A percentile compares a stretch with the other conserved stretches of the same genome.
phyloP scores from a whole-genome alignment of 2,329 filamentous ascomycete species.

The Hansfordia pulvinata region DNA sequence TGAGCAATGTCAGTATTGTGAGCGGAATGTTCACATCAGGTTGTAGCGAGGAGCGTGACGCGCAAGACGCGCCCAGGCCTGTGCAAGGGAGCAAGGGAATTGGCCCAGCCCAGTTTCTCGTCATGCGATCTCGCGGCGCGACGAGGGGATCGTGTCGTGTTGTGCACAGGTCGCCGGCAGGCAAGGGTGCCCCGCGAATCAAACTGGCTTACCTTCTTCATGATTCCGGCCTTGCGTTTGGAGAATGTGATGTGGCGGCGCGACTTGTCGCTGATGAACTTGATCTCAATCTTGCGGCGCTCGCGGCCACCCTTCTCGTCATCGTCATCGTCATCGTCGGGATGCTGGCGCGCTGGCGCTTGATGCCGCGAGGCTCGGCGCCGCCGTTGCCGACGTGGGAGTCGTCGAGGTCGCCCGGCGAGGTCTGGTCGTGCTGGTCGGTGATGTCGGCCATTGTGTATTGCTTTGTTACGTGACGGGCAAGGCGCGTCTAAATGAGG shows the following conservation, averaged over 20 bases:
- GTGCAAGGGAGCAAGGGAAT: too few relatives aligned
- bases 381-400: slow-evolving; percentile 62
- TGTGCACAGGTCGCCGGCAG: too few relatives aligned
- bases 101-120: too few relatives aligned
- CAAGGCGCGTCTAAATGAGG: slow-evolving; percentile 4
- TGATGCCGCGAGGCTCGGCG: slow-evolving; percentile 69
- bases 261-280: slow-evolving; percentile 99
- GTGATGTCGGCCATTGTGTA: slow-evolving; percentile 64
- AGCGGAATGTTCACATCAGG: not conserved
- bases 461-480: slow-evolving; percentile 8
- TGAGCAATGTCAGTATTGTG: slow-evolving; percentile 8
- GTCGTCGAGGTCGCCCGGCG: slow-evolving; percentile 62
- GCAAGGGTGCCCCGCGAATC: too few relatives aligned
- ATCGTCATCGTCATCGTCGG: slow-evolving; percentile 93
- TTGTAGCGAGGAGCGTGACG: slow-evolving; percentile 4
- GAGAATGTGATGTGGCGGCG: slow-evolving; percentile 98
- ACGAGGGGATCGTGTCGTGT: too few relatives aligned
- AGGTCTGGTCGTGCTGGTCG: slow-evolving; percentile 64
- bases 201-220: slow-evolving; percentile 99
- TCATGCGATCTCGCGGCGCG: too few relatives aligned
- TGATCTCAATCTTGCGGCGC: slow-evolving; percentile 99
- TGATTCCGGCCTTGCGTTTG: slow-evolving; percentile 98
- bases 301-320: slow-evolving; percentile 96
- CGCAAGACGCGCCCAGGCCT: too few relatives aligned
- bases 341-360: slow-evolving; percentile 71